These are phyloP conservation scores for Amborella trichopoda DNA, from an alignment of 164 flowering plant species.

Conservation along the genomic window DNA sequence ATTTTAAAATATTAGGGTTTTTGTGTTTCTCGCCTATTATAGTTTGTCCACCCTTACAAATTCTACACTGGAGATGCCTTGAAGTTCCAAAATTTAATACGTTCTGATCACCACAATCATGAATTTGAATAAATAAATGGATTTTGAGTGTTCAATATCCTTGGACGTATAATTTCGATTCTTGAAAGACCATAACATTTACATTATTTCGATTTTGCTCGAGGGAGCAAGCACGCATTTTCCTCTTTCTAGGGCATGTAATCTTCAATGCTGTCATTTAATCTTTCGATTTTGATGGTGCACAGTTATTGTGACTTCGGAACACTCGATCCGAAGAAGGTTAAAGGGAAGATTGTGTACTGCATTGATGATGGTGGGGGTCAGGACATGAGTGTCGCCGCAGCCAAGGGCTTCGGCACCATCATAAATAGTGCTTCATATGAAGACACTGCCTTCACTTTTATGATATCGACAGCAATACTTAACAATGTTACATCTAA, in stretches of 20 bases:
- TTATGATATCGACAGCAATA: slow-evolving; percentile 18
- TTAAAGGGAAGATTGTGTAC: slow-evolving; percentile 48
- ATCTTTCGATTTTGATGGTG: no score
- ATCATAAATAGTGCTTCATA: slow-evolving; percentile 10
- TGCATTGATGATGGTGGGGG: slow-evolving; percentile 26
- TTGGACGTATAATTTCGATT: not conserved
- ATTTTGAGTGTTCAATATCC: not conserved
- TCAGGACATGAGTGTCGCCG: slow-evolving; percentile 24
- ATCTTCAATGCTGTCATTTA: not conserved
- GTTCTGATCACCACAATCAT: not conserved
- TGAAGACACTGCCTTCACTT: slow-evolving; percentile 17
- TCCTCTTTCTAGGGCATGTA: not conserved
- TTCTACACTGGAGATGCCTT: not conserved
- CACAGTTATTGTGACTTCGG: slow-evolving; percentile 43
- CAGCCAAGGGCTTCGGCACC: slow-evolving; percentile 29
- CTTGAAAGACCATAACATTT: not conserved
- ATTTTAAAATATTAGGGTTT: no score
- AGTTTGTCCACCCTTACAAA: not conserved
- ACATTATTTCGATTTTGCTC: not conserved
- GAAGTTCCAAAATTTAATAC: not conserved
- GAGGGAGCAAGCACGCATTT: not conserved
- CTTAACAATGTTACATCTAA: slow-evolving; percentile 10
- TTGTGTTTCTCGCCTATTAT: no score
- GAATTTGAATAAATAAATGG: not conserved
- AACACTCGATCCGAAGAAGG: slow-evolving; percentile 22